Evolutionary conservation across 345 rosid species (phyloP), one percentile per base, ranked within the genome.

Genomic region (Bruguiera gymnorhiza): DNA sequence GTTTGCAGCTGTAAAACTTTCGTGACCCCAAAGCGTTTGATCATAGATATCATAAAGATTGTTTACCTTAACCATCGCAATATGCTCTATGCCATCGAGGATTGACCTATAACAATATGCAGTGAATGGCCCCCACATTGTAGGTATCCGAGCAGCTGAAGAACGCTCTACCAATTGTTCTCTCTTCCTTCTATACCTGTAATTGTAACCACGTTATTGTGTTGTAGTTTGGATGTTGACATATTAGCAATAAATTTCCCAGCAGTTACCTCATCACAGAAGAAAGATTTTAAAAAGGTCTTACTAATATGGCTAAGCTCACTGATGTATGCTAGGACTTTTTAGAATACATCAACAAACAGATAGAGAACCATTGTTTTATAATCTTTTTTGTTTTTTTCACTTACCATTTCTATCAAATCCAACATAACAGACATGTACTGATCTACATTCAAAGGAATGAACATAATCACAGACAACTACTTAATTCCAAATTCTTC

Each of bases 11-110:
- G 50, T 43, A 43, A 15, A 13, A 43, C 18, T 43, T 43, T 43
- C 19, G 0, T 43, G 5, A 43, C 19, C 5, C 50, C 50, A 7
- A 16, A 34, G 3, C 36, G 26, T 27, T 60, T 60, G 24, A 48
- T 19, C 27, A 65, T 50, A 27, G 34, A 62, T 43, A 27, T 16
- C 61, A 26, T 32, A 62, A 65, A 39, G 20, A 73, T 30, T 67
- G 54, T 89, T 83, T 70, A 94, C 98, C 97, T 91, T 94, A 70
- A 91, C 98, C 97, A 94, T 94, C 18, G 98, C 98, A 73, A 94
- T 86, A 81, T 94, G 98, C 81, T 92, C 96, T 57, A 88, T 94
- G 60, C 95, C 97, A 76, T 94, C 98, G 68, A 94, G n/a, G 60
- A 82, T 73, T 6, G 98, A 94, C 74, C 73, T 83, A 68, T 89